Base-by-base conservation (phyloP, 306 rosid species). In the Prosopis cineraria region DNA sequence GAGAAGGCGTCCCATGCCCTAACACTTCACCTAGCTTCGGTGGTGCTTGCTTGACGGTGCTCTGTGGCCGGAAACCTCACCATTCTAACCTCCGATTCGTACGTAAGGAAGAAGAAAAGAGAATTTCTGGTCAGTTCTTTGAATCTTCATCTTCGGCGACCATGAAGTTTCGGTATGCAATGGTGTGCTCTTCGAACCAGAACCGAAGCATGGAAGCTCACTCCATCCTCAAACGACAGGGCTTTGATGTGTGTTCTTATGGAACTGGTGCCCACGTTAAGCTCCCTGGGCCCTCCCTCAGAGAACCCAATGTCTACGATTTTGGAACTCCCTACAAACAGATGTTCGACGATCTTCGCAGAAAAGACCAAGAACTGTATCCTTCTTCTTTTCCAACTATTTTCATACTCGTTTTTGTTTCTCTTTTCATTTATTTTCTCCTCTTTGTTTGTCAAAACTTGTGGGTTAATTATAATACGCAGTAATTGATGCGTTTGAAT, bases 121-220 rank as follows among this genome's bases (percentile, higher is more conserved):
- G 55, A 71, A n/a, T 71, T 48, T 31, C 39, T n/a, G 30, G 33
- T 31, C 22, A 34, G n/a, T 31, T 6, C 64, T 48, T 20, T 10
- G 41, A 33, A 65, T 48, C 62, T 30, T 31, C 24, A 12, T 60
- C 31, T 30, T 74, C 31, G 1, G 58, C 14, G 4, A 69, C 27
- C 30, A 91, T 88, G 96, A 89, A 85, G 77, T 84, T 69, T 71
- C 89, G 97, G 39, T 88, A 91, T 70, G 98, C 98, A 7, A 87
- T 91, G 98, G 99, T 95, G 40, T 93, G 99, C 82, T 95, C 98
- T 14, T 95, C 96, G 25, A 92, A 95, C 80, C 98, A 93, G 85
- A 93, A 95, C 81, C 87, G 98, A 77, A 95, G 99, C 91, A 93
- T 95, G 98, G 99, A 93, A 83, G 98, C 99, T 40, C 97, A 93